Percentiles rank a stretch among this genome's conserved stretches.
These are phyloP conservation scores for Neurospora pannonica DNA, from an alignment of 495 filamentous ascomycete genomes.

Conservation along the genomic window DNA sequence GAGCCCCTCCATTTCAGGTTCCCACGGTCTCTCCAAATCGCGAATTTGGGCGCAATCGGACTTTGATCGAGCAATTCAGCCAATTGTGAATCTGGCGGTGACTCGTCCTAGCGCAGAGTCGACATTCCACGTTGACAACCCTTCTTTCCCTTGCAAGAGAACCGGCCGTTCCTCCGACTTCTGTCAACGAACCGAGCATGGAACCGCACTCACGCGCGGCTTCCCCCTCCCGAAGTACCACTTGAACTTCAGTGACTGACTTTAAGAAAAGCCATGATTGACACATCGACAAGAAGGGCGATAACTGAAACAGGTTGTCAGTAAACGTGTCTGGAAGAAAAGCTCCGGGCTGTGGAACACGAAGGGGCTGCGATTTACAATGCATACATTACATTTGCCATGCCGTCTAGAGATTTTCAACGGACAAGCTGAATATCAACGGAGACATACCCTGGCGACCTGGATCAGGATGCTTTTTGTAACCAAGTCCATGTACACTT, in stretches of 20 bases:
- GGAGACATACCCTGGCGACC: neutral
- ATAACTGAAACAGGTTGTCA: neutral
- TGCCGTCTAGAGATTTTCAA: neutral
- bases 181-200: neutral
- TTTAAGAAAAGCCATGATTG: neutral
- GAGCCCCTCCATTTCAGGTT: neutral
- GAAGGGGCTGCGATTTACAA: neutral
- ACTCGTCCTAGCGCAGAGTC: neutral
- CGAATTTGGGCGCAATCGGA: neutral
- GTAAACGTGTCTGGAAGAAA: neutral
- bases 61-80: neutral
- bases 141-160: neutral
- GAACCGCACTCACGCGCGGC: neutral
- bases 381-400: neutral
- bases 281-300: neutral
- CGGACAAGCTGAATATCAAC: neutral
- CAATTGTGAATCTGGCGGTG: neutral
- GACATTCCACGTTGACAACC: neutral
- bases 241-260: neutral
- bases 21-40: neutral
- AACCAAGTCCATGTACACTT: neutral
- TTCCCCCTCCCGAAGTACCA: neutral
- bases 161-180: neutral
- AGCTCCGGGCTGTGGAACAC: neutral
- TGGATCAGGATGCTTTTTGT: neutral